Percentiles rank a stretch among this genome's conserved stretches.
These are phyloP conservation scores for Hirsutella minnesotensis DNA, from an alignment of 2,329 filamentous ascomycete genomes.

Conservation along the genomic window DNA sequence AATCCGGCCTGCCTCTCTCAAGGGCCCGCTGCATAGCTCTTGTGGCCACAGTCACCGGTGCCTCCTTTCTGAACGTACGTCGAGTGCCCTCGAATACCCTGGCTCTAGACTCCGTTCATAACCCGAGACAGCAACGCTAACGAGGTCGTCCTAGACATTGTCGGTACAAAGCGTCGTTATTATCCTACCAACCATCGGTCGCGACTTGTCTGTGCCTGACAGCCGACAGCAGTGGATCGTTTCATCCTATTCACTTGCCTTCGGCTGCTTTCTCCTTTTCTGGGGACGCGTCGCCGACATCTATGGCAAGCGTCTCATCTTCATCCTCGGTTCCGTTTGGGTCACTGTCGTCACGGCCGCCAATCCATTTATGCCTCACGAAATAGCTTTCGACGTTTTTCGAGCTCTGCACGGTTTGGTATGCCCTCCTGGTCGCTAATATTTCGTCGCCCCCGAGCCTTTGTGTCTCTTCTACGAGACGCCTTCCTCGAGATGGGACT, in stretches of 20 bases:
- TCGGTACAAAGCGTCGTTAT: slow-evolving; percentile 49
- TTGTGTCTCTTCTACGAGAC: too few species aligned
- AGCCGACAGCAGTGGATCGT: slow-evolving; percentile 54
- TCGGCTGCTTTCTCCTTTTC: slow-evolving; percentile 55
- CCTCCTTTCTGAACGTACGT: slow-evolving; percentile 42
- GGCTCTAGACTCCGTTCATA: not conserved
- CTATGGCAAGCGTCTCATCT: slow-evolving; percentile 53
- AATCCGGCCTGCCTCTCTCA: slow-evolving; percentile 24
- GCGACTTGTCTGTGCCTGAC: slow-evolving; percentile 42
- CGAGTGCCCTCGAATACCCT: not conserved
- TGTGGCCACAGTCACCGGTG: slow-evolving; percentile 41
- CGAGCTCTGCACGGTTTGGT: slow-evolving; percentile 53
- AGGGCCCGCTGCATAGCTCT: slow-evolving; percentile 41
- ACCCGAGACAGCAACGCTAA: slow-evolving; percentile 2
- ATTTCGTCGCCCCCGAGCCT: too few species aligned
- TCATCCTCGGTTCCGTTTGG: slow-evolving; percentile 52
- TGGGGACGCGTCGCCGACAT: slow-evolving; percentile 59
- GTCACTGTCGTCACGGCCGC: slow-evolving; percentile 45
- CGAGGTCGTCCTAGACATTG: slow-evolving; percentile 29
- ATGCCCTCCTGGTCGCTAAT: too few species aligned
- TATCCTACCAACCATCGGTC: slow-evolving; percentile 48
- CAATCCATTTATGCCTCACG: slow-evolving; percentile 53
- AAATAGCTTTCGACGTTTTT: slow-evolving; percentile 57
- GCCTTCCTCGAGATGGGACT: too few species aligned
- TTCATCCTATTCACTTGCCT: slow-evolving; percentile 52